Percentiles rank a stretch among this genome's conserved stretches.
These are phyloP conservation scores for Jimgerdemannia flammicorona DNA, from an alignment of 192 early-diverging fungal genomes.

Conservation along the genomic window DNA sequence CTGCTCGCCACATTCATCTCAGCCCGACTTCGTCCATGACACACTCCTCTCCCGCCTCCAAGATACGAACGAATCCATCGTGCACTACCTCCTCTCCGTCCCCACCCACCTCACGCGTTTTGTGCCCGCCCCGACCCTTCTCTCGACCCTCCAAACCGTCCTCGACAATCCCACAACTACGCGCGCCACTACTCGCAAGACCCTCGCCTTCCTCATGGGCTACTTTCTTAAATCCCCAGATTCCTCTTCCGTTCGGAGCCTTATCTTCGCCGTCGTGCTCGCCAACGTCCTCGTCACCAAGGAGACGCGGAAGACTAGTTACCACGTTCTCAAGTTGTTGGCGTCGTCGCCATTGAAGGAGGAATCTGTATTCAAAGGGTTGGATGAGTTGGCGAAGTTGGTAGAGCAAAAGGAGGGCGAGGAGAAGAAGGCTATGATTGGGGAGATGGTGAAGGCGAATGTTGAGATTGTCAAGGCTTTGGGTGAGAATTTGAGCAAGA, in stretches of 20 bases:
- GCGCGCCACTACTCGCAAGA: slow-evolving; percentile 21
- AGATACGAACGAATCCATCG: slow-evolving; percentile 48
- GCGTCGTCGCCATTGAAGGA: slow-evolving; percentile 4
- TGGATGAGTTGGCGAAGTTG: background rate
- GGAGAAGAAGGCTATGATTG: background rate
- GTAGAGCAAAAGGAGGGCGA: background rate
- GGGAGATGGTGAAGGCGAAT: slow-evolving; percentile 16
- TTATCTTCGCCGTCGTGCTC: slow-evolving; percentile 4
- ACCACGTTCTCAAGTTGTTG: slow-evolving; percentile 5
- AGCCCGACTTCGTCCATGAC: slow-evolving; percentile 40
- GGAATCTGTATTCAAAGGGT: background rate
- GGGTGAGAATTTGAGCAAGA: slow-evolving; percentile 23
- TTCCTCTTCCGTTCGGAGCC: background rate
- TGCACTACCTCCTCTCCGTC: slow-evolving; percentile 27
- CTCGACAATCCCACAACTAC: slow-evolving; percentile 22
- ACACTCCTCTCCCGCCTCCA: slow-evolving; percentile 44
- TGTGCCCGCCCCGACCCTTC: slow-evolving; percentile 29
- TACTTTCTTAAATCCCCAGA: slow-evolving; percentile 1
- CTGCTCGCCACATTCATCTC: background rate
- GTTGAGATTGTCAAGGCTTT: slow-evolving; percentile 31
- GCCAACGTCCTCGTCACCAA: slow-evolving; percentile 1
- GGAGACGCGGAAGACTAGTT: background rate
- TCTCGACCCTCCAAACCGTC: slow-evolving; percentile 23
- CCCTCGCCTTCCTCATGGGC: slow-evolving; percentile 16
- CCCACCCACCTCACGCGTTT: slow-evolving; percentile 29